Base-by-base conservation (phyloP, 1,284 basidiomycete species). In the Cutaneotrichosporon sp. region DNA sequence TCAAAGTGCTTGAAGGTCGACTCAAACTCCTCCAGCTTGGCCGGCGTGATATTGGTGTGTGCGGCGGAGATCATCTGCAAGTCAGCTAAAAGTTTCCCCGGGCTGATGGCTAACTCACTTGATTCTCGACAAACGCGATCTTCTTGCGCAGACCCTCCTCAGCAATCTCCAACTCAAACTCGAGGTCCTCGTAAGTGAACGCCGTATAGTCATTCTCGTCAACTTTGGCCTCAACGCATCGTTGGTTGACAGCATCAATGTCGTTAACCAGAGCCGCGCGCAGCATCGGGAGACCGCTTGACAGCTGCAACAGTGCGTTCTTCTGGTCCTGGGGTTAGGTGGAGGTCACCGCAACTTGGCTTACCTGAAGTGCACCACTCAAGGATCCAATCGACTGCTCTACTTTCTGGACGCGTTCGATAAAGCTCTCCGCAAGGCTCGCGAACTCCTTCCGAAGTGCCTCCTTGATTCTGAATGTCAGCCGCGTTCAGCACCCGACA, bases 1-100 rank as follows among this genome's bases (percentile, higher is more conserved):
- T 97, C 93, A 68, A 98, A 98, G 76, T 97, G 93, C 52, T 94
- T 84, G 82, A 97, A 98, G 1, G 93, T 96, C 66, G 86, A 85
- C 72, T 97, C 93, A 62, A 97, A 97, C 70, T 97, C 93, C 72
- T 97, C 93, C 22, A 97, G 79, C 71, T 97, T 92, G 3, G 91
- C 92, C 0, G 96, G 92, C 0, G 93, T 96, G 58, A 97, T 56
- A 54, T 75, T 75, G 27, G 66, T 70, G 49, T 75, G 67, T 38
- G 61, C 62, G 0, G 70, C 66, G 6, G 93, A 93, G 1, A 97
- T 88, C 65, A 97, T 90, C 86, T 90, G 59, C n/a, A 12, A 24
- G 52, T 51, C 49, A 39, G 20, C 37, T 29, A 24, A 10, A 4
- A 6, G 29, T 8, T 3, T 41, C 24, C 24, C 4, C 7, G 22